A percentile compares a stretch with the other conserved stretches of the same genome.
Conservation (phyloP, 139 green algal genomes). For the Zygnema cylindricum region DNA sequence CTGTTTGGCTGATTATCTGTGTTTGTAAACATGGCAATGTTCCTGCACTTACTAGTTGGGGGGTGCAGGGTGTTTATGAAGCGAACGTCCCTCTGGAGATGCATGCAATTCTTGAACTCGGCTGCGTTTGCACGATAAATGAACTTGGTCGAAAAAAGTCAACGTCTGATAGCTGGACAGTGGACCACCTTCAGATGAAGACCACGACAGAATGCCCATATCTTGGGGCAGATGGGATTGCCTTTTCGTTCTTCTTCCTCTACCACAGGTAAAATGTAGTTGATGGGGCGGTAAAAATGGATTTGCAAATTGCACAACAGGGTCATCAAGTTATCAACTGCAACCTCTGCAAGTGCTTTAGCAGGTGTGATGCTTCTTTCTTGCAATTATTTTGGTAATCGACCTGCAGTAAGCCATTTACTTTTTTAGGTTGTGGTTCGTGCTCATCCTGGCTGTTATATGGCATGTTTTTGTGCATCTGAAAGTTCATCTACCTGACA, state of each 20-base stretch:
- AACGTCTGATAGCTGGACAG: slow-evolving; percentile 66
- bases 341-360: too few species aligned
- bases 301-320: neutral
- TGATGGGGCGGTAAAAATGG: slow-evolving; percentile 49
- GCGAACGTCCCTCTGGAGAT: slow-evolving; percentile 75
- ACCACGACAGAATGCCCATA: slow-evolving; percentile 74
- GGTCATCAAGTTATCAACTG: too few species aligned
- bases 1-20: slow-evolving; percentile 18
- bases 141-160: slow-evolving; percentile 29
- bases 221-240: slow-evolving; percentile 62
- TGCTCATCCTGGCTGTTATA: too few species aligned
- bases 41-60: neutral
- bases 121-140: slow-evolving; percentile 75
- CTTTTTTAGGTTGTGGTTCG: too few species aligned
- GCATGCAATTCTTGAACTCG: slow-evolving; percentile 75
- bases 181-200: slow-evolving; percentile 77
- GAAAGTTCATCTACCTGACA: too few species aligned
- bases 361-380: too few species aligned
- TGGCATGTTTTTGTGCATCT: too few species aligned
- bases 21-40: neutral
- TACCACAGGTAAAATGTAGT: slow-evolving; percentile 73
- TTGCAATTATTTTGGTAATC: too few species aligned
- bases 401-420: too few species aligned
- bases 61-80: slow-evolving; percentile 76
- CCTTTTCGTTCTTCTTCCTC: slow-evolving; percentile 75